Percentiles rank a stretch among this genome's conserved stretches.
These are phyloP conservation scores for Aspergillus baeticus DNA, from an alignment of 495 filamentous ascomycete species.

Conservation along the genomic window DNA sequence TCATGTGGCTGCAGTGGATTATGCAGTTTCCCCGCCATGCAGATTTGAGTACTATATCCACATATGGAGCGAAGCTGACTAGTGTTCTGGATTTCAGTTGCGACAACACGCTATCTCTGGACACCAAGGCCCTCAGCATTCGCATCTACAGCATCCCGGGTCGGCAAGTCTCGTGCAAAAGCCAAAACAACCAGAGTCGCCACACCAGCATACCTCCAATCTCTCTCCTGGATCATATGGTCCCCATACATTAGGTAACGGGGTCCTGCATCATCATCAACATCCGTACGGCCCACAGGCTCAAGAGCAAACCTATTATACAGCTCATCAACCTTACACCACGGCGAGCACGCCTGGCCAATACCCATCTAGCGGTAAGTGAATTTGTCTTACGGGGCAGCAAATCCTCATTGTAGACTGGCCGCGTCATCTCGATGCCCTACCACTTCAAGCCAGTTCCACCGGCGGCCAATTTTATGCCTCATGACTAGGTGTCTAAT, in stretches of 20 bases:
- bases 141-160: slow-evolving; percentile 54
- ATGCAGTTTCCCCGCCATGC: slow-evolving; percentile 5
- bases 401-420: slow-evolving; percentile 1
- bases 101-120: slow-evolving; percentile 29
- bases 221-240: slow-evolving; percentile 60
- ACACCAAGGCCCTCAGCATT: slow-evolving; percentile 33
- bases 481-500: slow-evolving; percentile 17
- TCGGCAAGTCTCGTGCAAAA: slow-evolving; percentile 64
- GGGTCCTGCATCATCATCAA: slow-evolving; percentile 44
- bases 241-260: slow-evolving; percentile 45
- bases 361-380: slow-evolving; percentile 80
- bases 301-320: slow-evolving; percentile 71
- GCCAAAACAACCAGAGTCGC: slow-evolving; percentile 60
- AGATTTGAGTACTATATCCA: not conserved
- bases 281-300: slow-evolving; percentile 57
- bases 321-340: slow-evolving; percentile 69
- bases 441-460: not conserved
- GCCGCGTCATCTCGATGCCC: not conserved
- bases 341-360: slow-evolving; percentile 64
- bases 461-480: not conserved
- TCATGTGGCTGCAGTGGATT: not conserved
- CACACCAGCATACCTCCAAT: slow-evolving; percentile 39
- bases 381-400: not conserved
- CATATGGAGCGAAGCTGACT: slow-evolving; percentile 5
- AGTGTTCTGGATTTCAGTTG: slow-evolving; percentile 28